These are phyloP conservation scores for Trypanosoma grayi DNA, from an alignment of 208 protist species.

Conservation along the genomic window DNA sequence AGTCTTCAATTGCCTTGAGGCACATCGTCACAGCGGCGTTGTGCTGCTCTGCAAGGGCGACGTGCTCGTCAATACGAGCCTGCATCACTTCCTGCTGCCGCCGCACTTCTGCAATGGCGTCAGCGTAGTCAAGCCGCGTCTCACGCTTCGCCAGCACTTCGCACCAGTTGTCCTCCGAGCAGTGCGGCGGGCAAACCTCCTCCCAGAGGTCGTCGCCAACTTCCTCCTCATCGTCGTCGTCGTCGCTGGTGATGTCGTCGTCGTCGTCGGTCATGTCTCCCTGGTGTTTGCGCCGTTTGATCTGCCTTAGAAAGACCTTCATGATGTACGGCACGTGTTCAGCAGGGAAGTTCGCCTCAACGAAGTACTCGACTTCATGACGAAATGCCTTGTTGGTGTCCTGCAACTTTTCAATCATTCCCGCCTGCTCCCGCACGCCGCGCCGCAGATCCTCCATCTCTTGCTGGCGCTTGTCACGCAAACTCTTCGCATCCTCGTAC, in stretches of 20 bases:
- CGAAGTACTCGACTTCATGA: conserved; percentile 78
- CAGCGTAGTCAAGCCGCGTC: conserved; percentile 87
- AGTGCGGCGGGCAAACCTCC: conserved; percentile 89
- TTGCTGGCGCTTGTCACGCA: conserved; percentile 59
- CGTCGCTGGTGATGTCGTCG: conserved; percentile 75
- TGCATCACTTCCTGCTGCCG: conserved; percentile 39
- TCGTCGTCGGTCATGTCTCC: conserved; percentile 47
- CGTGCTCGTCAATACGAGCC: conserved; percentile 35
- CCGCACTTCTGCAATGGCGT: conserved; percentile 62
- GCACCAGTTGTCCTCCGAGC: conserved; percentile 81
- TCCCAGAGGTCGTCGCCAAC: conserved; percentile 91
- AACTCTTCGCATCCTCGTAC: conserved; percentile 44
- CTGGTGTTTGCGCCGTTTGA: conserved; percentile 81
- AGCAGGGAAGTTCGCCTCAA: conserved; percentile 67
- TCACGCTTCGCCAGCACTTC: conserved; percentile 88
- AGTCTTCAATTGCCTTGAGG: conserved; percentile 78
- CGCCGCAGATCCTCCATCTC: conserved; percentile 67
- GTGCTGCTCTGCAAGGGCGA: conserved; percentile 68
- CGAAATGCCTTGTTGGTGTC: conserved; percentile 72
- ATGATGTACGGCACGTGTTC: conserved; percentile 78
- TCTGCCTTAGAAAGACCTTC: conserved; percentile 91
- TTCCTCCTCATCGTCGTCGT: conserved; percentile 65
- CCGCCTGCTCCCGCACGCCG: conserved; percentile 37
- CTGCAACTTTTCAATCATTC: conserved; percentile 57
- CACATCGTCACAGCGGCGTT: conserved; percentile 46